phyloP scores from a whole-genome alignment of 441 rosid species.

The Daphne laureola region DNA sequence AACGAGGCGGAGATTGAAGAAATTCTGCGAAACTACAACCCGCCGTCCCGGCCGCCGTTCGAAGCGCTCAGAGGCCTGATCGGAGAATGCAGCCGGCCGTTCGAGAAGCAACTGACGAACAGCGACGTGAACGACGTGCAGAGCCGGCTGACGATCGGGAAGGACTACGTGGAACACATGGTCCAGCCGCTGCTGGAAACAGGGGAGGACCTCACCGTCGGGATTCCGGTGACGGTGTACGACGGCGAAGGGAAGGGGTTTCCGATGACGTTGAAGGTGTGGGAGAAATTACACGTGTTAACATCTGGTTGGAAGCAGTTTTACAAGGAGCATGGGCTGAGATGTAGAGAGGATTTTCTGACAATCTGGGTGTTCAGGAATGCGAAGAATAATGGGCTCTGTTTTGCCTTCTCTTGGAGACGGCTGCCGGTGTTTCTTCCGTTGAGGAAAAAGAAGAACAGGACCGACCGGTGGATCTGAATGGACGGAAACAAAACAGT shows the following conservation, averaged over 20 bases:
- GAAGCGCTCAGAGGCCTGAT: slow-evolving; percentile 9
- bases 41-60: slow-evolving; percentile 4
- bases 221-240: slow-evolving; percentile 16
- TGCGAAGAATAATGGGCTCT: not conserved
- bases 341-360: slow-evolving; percentile 9
- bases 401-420: slow-evolving; percentile 10
- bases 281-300: slow-evolving; percentile 18
- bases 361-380: slow-evolving; percentile 18
- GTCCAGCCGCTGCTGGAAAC: slow-evolving; percentile 16
- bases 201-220: slow-evolving; percentile 5
- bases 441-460: not conserved
- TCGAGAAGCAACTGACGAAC: slow-evolving; percentile 20
- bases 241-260: slow-evolving; percentile 16
- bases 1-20: no score
- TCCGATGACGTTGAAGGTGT: slow-evolving; percentile 12
- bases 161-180: not conserved
- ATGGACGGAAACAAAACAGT: no score
- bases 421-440: slow-evolving; percentile 7
- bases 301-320: slow-evolving; percentile 17
- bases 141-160: slow-evolving; percentile 18
- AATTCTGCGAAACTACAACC: not conserved
- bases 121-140: slow-evolving; percentile 16
- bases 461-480: not conserved
- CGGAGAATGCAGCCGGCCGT: slow-evolving; percentile 16
- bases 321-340: slow-evolving; percentile 6